phyloP scores from a whole-genome alignment of 2,329 filamentous ascomycete genomes.

The Pseudogymnoascus sp. region DNA sequence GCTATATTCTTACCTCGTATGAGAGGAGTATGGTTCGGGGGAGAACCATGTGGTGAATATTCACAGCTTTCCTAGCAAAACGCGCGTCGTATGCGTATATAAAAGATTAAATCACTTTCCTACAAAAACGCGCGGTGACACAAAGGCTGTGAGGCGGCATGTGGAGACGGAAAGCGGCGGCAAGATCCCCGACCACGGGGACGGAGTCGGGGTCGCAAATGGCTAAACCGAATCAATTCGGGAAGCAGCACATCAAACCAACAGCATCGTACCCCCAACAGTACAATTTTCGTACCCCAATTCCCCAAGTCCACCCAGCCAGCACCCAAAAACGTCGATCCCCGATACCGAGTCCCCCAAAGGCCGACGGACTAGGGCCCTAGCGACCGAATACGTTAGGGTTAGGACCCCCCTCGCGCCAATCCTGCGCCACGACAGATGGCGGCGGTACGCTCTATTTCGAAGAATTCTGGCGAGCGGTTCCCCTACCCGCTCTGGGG shows the following conservation, averaged over 20 bases:
- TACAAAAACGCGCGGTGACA: too few species aligned
- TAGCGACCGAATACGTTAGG: background rate
- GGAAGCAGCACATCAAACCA: background rate
- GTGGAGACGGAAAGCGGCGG: background rate
- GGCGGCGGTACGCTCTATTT: constrained; percentile 1
- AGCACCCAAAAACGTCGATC: background rate
- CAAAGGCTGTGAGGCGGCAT: background rate
- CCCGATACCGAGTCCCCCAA: background rate
- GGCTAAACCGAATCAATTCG: background rate
- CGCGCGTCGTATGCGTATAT: background rate
- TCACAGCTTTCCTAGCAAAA: background rate
- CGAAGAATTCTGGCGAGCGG: background rate
- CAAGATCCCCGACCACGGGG: background rate
- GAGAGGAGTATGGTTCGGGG: background rate
- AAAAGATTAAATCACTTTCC: background rate
- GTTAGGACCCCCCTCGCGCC: background rate
- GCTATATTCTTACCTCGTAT: background rate
- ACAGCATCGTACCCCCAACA: background rate
- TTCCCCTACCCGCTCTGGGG: background rate
- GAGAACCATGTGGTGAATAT: background rate
- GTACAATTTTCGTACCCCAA: background rate
- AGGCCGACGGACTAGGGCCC: background rate
- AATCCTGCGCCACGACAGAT: background rate
- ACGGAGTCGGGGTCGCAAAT: background rate
- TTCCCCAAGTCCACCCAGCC: background rate